These are phyloP conservation scores for Syzygium jambos DNA, from an alignment of 345 rosid species.

Conservation along the genomic window DNA sequence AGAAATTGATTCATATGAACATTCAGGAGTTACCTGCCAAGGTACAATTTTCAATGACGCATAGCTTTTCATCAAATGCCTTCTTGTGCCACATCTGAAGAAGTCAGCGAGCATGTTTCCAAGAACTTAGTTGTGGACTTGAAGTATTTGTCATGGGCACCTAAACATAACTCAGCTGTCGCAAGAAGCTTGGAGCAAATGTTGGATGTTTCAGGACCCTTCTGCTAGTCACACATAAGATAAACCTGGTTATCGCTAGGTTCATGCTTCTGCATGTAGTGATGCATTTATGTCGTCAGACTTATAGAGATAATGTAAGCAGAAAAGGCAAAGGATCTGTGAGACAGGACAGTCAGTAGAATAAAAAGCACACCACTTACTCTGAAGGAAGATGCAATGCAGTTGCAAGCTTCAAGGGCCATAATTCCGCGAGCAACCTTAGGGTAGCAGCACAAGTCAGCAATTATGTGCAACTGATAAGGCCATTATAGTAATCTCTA, in stretches of 20 bases:
- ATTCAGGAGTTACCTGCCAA: neutral
- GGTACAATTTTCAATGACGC: neutral
- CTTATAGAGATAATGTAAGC: neutral
- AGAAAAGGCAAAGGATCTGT: neutral
- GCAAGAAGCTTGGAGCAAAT: constrained; percentile 57
- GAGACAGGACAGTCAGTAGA: neutral
- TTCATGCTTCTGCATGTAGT: neutral
- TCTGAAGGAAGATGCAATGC: constrained; percentile 52
- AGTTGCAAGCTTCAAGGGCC: constrained; percentile 94
- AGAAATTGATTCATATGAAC: neutral
- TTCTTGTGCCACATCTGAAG: neutral
- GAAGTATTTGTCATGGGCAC: constrained; percentile 35
- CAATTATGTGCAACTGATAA: neutral
- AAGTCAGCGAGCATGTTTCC: neutral
- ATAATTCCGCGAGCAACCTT: constrained; percentile 63
- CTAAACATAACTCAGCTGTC: constrained; percentile 44
- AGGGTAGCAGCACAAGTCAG: constrained; percentile 15
- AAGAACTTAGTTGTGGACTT: constrained; percentile 28
- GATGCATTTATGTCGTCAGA: neutral
- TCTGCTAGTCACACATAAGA: constrained; percentile 23
- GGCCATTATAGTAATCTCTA: neutral
- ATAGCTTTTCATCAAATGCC: neutral
- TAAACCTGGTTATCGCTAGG: neutral
- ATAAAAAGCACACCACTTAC: constrained; percentile 20
- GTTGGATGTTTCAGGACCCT: constrained; percentile 22